Percentiles rank a stretch among this genome's conserved stretches.
phyloP scores from a whole-genome alignment of 2,329 filamentous ascomycete species.

The Neofusicoccum parvum region DNA sequence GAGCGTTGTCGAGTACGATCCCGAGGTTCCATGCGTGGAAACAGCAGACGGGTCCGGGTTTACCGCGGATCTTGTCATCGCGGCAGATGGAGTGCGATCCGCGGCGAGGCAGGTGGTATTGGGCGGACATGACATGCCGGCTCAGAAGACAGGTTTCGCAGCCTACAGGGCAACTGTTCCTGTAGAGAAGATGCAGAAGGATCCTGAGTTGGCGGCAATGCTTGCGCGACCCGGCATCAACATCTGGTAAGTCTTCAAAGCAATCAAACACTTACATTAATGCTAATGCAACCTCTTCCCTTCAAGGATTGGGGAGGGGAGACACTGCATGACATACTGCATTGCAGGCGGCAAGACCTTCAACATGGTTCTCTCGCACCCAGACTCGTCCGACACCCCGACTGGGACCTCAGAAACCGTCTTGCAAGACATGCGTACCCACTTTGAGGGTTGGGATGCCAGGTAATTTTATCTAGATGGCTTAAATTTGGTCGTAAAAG shows the following conservation, averaged over 20 bases:
- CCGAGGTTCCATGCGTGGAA: constrained; percentile 24
- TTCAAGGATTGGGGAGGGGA: constrained; percentile 41
- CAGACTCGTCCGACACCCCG: constrained; percentile 58
- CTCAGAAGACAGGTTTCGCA: constrained; percentile 60
- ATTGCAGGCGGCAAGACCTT: constrained; percentile 58
- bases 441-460: constrained; percentile 66
- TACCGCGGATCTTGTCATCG: constrained; percentile 34
- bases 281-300: no score
- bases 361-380: constrained; percentile 65
- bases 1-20: constrained; percentile 24
- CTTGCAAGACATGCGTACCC: constrained; percentile 60
- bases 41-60: constrained; percentile 44
- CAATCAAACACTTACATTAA: constrained; percentile 27
- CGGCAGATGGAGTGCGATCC: constrained; percentile 54
- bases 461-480: neutral
- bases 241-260: constrained; percentile 25
- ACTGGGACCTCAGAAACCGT: constrained; percentile 55
- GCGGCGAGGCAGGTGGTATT: constrained; percentile 24
- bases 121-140: constrained; percentile 33
- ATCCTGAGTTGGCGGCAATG: constrained; percentile 27
- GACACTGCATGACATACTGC: constrained; percentile 51
- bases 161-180: constrained; percentile 61
- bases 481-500: no score
- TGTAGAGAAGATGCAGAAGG: constrained; percentile 47
- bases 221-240: constrained; percentile 28